Conservation (phyloP, 331 rosid species). For the Quercus lobata region DNA sequence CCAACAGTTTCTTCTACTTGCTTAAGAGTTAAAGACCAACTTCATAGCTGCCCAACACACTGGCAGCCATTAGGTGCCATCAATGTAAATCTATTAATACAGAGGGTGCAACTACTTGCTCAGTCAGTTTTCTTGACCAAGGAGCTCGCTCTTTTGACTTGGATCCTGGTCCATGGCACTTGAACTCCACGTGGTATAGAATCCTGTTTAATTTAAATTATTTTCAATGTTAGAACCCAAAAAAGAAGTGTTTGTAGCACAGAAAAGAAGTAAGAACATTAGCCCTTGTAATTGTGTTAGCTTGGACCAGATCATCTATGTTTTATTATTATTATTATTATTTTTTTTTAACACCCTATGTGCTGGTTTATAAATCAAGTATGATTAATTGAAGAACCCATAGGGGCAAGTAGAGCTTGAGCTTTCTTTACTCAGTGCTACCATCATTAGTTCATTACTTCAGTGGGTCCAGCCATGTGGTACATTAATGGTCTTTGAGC, state of each 20-base stretch:
- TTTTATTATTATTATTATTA: no score
- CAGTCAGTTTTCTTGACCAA: slow-evolving; percentile 59
- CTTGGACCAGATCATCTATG: no score
- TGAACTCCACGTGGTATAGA: slow-evolving; percentile 55
- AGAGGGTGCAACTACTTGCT: slow-evolving; percentile 43
- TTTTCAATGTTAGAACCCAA: no score
- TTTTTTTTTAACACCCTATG: no score
- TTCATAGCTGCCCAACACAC: slow-evolving; percentile 42
- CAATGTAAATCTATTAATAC: slow-evolving; percentile 47
- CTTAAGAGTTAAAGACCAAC: neutral
- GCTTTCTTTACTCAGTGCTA: slow-evolving; percentile 48
- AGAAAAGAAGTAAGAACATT: no score
- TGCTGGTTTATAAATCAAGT: no score
- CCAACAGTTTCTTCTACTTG: neutral
- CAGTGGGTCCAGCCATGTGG: slow-evolving; percentile 75
- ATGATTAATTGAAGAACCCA: no score
- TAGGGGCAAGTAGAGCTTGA: neutral
- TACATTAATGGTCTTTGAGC: slow-evolving; percentile 35
- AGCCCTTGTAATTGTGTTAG: no score
- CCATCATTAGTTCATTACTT: slow-evolving; percentile 40
- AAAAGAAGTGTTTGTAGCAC: no score
- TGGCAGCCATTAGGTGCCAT: slow-evolving; percentile 71
- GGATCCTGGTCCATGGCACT: slow-evolving; percentile 66
- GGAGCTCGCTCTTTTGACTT: slow-evolving; percentile 21
- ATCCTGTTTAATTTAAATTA: no score